phyloP scores from a whole-genome alignment of 352 stramenopile genomes.

The Pythium diclinum region DNA sequence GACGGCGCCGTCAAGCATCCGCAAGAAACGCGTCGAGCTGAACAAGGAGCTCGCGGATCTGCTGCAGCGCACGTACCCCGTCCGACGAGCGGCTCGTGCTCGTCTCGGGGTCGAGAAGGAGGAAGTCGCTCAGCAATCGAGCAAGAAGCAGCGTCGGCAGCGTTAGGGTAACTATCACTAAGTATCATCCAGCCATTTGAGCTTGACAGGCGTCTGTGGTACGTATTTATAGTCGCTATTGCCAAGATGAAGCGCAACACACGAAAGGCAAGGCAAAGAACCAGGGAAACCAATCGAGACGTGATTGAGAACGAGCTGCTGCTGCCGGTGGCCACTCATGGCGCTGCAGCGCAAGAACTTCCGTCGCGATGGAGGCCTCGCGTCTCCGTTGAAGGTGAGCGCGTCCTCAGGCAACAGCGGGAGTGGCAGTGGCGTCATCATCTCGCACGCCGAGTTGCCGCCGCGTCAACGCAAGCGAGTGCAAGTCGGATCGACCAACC shows the following conservation, averaged over 20 bases:
- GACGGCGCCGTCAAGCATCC: constrained; percentile 36
- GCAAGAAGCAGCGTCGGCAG: constrained; percentile 22
- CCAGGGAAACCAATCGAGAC: neutral
- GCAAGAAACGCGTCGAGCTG: constrained; percentile 43
- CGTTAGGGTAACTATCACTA: constrained; percentile 14
- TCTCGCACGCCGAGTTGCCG: constrained; percentile 49
- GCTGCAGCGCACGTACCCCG: constrained; percentile 50
- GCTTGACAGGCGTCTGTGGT: neutral
- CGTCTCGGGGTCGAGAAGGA: neutral
- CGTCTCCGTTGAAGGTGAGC: constrained; percentile 10
- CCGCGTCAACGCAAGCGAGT: constrained; percentile 56
- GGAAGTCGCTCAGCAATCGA: neutral
- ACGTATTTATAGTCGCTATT: neutral
- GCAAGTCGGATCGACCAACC: constrained; percentile 75
- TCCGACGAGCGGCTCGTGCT: constrained; percentile 26
- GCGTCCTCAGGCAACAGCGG: neutral
- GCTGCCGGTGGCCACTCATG: constrained; percentile 7
- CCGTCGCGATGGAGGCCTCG: constrained; percentile 26
- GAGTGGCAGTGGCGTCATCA: constrained; percentile 13
- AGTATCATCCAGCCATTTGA: constrained; percentile 18
- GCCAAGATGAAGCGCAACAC: neutral
- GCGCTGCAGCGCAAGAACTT: constrained; percentile 68
- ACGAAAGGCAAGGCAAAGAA: neutral
- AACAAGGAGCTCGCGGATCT: constrained; percentile 46
- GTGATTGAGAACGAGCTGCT: neutral